Evolutionary conservation across 2,329 filamentous ascomycete genomes (phyloP).

Genomic region (Cordyceps javanica): DNA sequence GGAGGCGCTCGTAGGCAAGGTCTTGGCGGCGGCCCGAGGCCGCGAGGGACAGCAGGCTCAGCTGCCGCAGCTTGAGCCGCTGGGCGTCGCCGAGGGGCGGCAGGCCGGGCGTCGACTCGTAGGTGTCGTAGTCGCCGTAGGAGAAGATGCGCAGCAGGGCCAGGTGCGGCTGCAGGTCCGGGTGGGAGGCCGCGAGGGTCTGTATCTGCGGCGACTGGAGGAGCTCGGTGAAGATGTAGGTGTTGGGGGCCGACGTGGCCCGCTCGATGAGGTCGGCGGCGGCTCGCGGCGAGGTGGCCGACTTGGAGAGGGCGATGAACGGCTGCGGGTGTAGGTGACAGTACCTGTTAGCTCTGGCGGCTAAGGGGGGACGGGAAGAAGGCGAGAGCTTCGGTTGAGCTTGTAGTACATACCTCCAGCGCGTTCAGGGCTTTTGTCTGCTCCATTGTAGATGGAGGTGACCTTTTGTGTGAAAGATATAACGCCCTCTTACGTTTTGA

Average conservation of each 20-base stretch:
- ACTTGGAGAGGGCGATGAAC: conserved; percentile 84
- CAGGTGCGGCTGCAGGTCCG: conserved; percentile 52
- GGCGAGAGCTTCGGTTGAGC: not conserved
- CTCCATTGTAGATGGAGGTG: conserved; percentile 52
- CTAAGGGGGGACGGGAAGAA: not conserved
- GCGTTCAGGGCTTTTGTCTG: conserved; percentile 63
- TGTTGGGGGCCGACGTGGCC: conserved; percentile 83
- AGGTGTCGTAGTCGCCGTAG: conserved; percentile 81
- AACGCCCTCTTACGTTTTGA: conserved; percentile 6
- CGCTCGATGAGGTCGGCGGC: conserved; percentile 80
- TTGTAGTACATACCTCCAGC: conserved; percentile 43
- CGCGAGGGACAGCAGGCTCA: conserved; percentile 79
- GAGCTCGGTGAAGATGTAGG: conserved; percentile 92
- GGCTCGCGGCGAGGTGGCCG: conserved; percentile 75
- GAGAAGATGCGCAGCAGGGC: conserved; percentile 82
- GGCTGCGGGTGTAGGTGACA: conserved; percentile 51
- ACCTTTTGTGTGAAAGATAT: conserved; percentile 11
- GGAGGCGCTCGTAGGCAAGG: conserved; percentile 69
- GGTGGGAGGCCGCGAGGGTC: conserved; percentile 48
- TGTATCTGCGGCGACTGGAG: conserved; percentile 75
- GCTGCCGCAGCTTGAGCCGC: conserved; percentile 78
- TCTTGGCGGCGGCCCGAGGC: conserved; percentile 30
- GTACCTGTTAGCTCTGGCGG: not conserved
- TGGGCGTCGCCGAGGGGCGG: conserved; percentile 69
- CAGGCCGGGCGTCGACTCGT: conserved; percentile 45